phyloP scores from a whole-genome alignment of 1,139 yeast species.

The Pichiaceae sp. region DNA sequence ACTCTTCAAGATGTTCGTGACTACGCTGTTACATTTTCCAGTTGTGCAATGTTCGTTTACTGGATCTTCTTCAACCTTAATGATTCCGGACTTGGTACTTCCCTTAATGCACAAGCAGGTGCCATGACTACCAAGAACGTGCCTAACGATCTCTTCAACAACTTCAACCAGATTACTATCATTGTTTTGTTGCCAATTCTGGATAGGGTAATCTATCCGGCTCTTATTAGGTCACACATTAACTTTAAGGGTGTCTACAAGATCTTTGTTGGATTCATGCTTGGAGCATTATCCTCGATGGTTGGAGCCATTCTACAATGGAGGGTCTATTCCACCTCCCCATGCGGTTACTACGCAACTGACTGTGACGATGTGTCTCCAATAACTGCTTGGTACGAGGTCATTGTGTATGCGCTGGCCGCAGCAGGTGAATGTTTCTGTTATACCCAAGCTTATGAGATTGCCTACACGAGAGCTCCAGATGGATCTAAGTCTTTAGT shows the following conservation, averaged over 20 bases:
- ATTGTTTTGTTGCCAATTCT: slow-evolving; percentile 55
- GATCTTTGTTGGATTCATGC: slow-evolving; percentile 65
- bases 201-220: slow-evolving; percentile 49
- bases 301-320: slow-evolving; percentile 81
- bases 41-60: slow-evolving; percentile 53
- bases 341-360: slow-evolving; percentile 62
- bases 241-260: slow-evolving; percentile 25
- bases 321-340: slow-evolving; percentile 65
- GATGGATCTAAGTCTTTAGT: slow-evolving; percentile 60
- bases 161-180: slow-evolving; percentile 60
- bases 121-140: slow-evolving; percentile 58
- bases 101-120: slow-evolving; percentile 58
- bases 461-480: slow-evolving; percentile 65
- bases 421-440: slow-evolving; percentile 67
- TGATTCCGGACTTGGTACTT: slow-evolving; percentile 56
- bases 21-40: slow-evolving; percentile 44
- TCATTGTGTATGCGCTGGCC: slow-evolving; percentile 40
- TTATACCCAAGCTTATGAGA: slow-evolving; percentile 56
- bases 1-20: slow-evolving; percentile 54
- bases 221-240: slow-evolving; percentile 42
- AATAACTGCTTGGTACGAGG: slow-evolving; percentile 49
- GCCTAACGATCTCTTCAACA: slow-evolving; percentile 63
- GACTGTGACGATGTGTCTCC: slow-evolving; percentile 37
- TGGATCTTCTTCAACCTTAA: slow-evolving; percentile 52
- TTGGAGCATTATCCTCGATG: slow-evolving; percentile 62